A percentile compares a stretch with the other conserved stretches of the same genome.
These are phyloP conservation scores for Aureobasidium sp. DNA, from an alignment of 2,329 filamentous ascomycete genomes.

Conservation along the genomic window DNA sequence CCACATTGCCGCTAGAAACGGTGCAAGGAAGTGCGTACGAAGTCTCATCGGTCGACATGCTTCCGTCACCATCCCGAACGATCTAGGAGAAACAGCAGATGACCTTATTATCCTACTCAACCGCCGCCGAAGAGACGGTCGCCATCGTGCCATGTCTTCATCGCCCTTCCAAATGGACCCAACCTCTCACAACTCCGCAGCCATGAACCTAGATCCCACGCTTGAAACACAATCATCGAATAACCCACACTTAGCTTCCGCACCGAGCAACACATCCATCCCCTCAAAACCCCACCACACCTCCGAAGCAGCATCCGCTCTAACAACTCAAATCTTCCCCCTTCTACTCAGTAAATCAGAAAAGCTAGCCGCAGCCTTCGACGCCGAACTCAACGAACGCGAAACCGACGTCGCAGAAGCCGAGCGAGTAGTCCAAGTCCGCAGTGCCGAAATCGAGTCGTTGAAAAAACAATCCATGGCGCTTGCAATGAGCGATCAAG, in stretches of 20 bases:
- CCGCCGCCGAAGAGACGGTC: constrained; percentile 45
- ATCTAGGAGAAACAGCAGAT: constrained; percentile 73
- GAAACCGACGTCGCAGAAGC: constrained; percentile 43
- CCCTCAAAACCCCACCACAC: constrained; percentile 26
- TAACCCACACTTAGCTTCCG: neutral
- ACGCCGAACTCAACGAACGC: constrained; percentile 67
- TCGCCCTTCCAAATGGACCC: constrained; percentile 40
- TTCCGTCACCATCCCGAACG: constrained; percentile 72
- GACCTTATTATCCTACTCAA: constrained; percentile 70
- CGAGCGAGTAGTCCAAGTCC: constrained; percentile 44
- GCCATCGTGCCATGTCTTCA: constrained; percentile 63
- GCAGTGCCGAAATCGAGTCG: constrained; percentile 56
- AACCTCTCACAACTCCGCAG: neutral
- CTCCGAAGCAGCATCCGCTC: constrained; percentile 43
- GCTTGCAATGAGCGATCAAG: constrained; percentile 40
- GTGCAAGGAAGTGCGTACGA: constrained; percentile 66
- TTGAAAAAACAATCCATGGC: constrained; percentile 47
- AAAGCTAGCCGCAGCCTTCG: constrained; percentile 46
- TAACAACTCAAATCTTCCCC: constrained; percentile 55
- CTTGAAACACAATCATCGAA: neutral
- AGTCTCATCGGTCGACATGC: constrained; percentile 67
- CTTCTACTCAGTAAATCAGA: constrained; percentile 39
- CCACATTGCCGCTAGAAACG: constrained; percentile 76
- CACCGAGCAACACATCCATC: neutral
- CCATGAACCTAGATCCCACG: neutral